Conservation (phyloP, 164 flowering plant species). For the Macadamia tetraphylla region DNA sequence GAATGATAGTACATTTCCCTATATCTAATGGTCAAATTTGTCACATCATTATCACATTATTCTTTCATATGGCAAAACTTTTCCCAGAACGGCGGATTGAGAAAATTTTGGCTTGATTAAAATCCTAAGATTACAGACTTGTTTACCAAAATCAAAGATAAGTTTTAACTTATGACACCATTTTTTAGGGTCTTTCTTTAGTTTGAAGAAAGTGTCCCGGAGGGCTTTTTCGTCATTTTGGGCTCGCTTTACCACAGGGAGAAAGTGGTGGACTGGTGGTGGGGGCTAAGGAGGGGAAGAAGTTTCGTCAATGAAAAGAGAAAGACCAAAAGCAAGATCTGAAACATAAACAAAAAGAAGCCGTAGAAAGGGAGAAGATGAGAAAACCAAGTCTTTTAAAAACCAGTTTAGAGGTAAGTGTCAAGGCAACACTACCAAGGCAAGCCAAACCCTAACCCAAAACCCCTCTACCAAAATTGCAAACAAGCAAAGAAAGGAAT, state of each 20-base stretch:
- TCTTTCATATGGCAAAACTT: too few relatives aligned
- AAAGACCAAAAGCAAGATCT: neutral
- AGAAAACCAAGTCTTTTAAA: conserved; percentile 1
- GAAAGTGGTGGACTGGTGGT: too few relatives aligned
- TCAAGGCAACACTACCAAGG: conserved; percentile 6
- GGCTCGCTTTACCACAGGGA: too few relatives aligned
- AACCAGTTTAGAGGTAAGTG: neutral
- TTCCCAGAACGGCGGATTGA: too few relatives aligned
- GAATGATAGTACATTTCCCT: too few relatives aligned
- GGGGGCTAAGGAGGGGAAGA: neutral
- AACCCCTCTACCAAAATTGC: neutral
- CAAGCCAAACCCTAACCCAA: conserved; percentile 2
- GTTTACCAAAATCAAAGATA: too few relatives aligned
- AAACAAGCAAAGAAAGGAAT: conserved; percentile 34
- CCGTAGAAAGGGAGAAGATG: conserved; percentile 2
- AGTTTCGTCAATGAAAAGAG: conserved; percentile 3
- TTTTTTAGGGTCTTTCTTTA: neutral
- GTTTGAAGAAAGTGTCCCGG: conserved; percentile 5
- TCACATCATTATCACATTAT: too few relatives aligned
- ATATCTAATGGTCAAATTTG: too few relatives aligned
- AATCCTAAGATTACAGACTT: too few relatives aligned
- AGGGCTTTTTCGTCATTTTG: neutral
- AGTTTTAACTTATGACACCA: too few relatives aligned
- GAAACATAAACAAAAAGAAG: conserved; percentile 2
- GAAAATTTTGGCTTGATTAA: too few relatives aligned